Conservation (phyloP, 345 rosid genomes). For the Euclidium syriacum region DNA sequence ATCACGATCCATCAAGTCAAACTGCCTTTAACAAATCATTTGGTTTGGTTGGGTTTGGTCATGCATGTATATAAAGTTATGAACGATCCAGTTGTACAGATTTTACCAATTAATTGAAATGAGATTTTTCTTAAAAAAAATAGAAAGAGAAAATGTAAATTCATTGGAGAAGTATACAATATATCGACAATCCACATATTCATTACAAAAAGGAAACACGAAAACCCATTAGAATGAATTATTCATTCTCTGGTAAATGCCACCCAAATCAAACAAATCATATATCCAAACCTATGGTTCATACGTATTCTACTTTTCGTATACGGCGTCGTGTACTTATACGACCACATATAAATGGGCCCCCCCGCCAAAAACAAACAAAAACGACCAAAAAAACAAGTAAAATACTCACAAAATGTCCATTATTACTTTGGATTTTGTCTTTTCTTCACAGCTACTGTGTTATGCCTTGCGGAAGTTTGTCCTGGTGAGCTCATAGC, state of each 20-base stretch:
- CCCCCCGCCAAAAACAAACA: slow-evolving; percentile 5
- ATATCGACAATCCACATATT: neutral
- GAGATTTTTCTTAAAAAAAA: no score
- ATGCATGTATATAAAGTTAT: no score
- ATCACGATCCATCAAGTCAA: slow-evolving; percentile 3
- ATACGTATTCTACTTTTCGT: slow-evolving; percentile 20
- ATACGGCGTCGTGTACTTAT: slow-evolving; percentile 6
- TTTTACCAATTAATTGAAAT: no score
- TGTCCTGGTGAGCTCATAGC: slow-evolving; percentile 25
- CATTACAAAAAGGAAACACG: neutral
- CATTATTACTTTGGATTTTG: slow-evolving; percentile 14
- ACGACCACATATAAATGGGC: slow-evolving; percentile 21
- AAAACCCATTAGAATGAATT: neutral
- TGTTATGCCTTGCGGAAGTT: slow-evolving; percentile 25
- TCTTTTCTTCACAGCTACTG: slow-evolving; percentile 29
- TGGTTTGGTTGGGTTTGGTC: no score
- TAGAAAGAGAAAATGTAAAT: no score
- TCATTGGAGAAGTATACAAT: slow-evolving; percentile 5
- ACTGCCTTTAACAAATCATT: neutral
- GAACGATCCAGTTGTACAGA: no score
- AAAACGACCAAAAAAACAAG: neutral
- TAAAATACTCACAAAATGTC: slow-evolving; percentile 1
- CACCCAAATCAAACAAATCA: slow-evolving; percentile 16
- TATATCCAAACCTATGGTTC: slow-evolving; percentile 7
- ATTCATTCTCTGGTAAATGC: neutral